phyloP scores from a whole-genome alignment of 371 early-diverging fungal genomes.

The Thermomucor indicae-seudaticae region DNA sequence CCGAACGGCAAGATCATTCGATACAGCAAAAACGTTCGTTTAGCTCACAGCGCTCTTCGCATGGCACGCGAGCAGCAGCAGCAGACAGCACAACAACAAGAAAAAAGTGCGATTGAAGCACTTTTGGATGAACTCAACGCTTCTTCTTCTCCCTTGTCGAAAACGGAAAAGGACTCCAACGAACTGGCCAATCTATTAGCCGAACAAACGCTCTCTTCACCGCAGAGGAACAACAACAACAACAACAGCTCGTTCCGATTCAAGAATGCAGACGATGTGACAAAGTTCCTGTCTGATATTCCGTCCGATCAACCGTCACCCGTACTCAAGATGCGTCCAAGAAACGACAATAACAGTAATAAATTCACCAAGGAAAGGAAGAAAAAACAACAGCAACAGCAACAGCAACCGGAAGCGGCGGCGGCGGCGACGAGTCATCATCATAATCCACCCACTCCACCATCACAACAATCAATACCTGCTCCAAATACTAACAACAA shows the following conservation, averaged over 20 bases:
- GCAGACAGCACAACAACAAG: neutral
- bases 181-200: slow-evolving; percentile 5
- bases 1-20: slow-evolving; percentile 39
- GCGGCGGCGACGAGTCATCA: no score
- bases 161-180: neutral
- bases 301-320: neutral
- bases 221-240: neutral
- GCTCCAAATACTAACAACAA: no score
- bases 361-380: neutral
- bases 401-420: no score
- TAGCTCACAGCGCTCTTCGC: slow-evolving; percentile 34
- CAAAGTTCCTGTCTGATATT: slow-evolving; percentile 12
- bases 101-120: slow-evolving; percentile 6
- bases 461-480: slow-evolving; percentile 3
- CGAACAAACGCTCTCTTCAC: slow-evolving; percentile 11
- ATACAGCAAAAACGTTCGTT: slow-evolving; percentile 33
- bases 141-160: neutral
- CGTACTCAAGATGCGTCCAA: no score
- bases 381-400: neutral
- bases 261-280: slow-evolving; percentile 15
- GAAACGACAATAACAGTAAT: neutral
- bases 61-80: slow-evolving; percentile 29
- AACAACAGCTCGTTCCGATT: slow-evolving; percentile 6
- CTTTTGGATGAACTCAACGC: slow-evolving; percentile 10
- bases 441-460: slow-evolving; percentile 1